These are phyloP conservation scores for Podila horticola DNA, from an alignment of 192 early-diverging fungal genomes.

Conservation along the genomic window DNA sequence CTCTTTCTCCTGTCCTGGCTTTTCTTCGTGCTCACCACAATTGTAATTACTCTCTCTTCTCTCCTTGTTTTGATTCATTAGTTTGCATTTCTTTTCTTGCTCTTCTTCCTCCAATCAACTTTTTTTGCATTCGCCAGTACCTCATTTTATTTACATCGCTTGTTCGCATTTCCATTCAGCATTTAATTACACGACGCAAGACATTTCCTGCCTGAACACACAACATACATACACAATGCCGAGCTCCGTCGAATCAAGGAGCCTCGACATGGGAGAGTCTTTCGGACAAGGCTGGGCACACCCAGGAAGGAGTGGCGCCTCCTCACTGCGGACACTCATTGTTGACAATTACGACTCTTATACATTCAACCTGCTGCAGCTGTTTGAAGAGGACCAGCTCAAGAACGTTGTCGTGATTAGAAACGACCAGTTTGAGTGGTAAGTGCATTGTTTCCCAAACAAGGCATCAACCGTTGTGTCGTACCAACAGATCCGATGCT, in stretches of 20 bases:
- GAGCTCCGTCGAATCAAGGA: not conserved
- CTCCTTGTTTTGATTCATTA: not conserved
- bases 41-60: not conserved
- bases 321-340: slow-evolving; percentile 70
- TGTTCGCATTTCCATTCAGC: not conserved
- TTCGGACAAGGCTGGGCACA: not conserved
- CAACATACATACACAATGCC: too few relatives aligned
- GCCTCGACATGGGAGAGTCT: not conserved
- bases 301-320: too few relatives aligned
- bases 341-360: slow-evolving; percentile 99
- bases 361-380: slow-evolving; percentile 93
- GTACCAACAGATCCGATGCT: too few relatives aligned
- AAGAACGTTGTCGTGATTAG: slow-evolving; percentile 82
- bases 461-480: too few relatives aligned
- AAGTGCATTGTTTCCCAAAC: not conserved
- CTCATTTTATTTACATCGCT: not conserved
- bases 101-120: not conserved
- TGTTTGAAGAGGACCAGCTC: slow-evolving; percentile 58
- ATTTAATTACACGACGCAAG: too few relatives aligned
- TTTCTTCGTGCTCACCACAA: not conserved
- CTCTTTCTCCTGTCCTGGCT: not conserved
- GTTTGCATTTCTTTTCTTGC: not conserved
- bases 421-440: slow-evolving; percentile 94
- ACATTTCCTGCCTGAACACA: too few relatives aligned
- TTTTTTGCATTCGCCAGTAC: not conserved